phyloP scores from a whole-genome alignment of 768 basidiomycete species.

The Calocybe cyanea region DNA sequence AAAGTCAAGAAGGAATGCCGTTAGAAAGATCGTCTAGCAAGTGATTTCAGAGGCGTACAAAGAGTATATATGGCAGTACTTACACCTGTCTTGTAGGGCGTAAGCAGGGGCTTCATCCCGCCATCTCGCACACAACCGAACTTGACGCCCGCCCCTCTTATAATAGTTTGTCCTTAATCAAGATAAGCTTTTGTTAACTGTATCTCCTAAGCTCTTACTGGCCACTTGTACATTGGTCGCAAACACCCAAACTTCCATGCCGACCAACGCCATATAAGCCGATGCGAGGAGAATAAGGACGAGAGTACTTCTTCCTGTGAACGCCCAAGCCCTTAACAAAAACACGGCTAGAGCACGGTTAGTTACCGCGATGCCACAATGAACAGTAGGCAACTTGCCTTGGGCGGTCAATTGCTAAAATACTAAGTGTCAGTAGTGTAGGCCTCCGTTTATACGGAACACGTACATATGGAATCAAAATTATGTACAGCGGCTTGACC shows the following conservation, averaged over 20 bases:
- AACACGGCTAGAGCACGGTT: slow-evolving; percentile 18
- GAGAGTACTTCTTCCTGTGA: slow-evolving; percentile 18
- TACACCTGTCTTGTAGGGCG: slow-evolving; percentile 7
- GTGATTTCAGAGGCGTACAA: not conserved
- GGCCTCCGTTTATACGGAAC: not conserved
- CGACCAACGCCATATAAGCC: slow-evolving; percentile 14
- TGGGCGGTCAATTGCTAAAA: slow-evolving; percentile 17
- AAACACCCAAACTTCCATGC: slow-evolving; percentile 20
- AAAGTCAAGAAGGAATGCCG: slow-evolving; percentile 18
- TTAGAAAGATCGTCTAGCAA: slow-evolving; percentile 15
- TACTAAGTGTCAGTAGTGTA: not conserved
- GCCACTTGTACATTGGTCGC: slow-evolving; percentile 12
- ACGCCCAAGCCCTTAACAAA: slow-evolving; percentile 23
- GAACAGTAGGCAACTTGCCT: slow-evolving; percentile 3
- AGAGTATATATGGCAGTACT: not conserved
- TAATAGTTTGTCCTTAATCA: not conserved
- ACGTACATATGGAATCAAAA: slow-evolving; percentile 22
- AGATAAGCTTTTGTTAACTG: not conserved
- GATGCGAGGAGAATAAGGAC: slow-evolving; percentile 11
- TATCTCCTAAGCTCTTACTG: slow-evolving; percentile 11
- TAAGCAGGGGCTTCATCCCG: not conserved
- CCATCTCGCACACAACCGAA: not conserved
- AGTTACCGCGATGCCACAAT: not conserved
- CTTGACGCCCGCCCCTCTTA: not conserved
- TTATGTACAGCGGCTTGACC: slow-evolving; percentile 18